Evolutionary conservation across 768 basidiomycete species (phyloP).

Genomic region (Boletus sp.): DNA sequence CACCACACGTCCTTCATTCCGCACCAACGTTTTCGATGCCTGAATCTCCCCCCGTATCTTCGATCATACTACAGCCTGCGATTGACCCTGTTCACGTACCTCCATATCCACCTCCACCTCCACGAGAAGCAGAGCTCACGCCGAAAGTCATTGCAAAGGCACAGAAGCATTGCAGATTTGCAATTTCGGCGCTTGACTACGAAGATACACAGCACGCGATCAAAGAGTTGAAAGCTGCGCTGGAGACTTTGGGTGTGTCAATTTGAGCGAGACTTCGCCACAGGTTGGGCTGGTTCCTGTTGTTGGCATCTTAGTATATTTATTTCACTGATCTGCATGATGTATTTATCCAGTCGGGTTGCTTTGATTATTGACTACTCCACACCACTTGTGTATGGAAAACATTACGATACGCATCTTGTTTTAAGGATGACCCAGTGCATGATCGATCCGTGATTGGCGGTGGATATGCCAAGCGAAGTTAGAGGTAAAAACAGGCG

Average conservation of each 20-base stretch:
- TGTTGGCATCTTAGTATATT: slow-evolving; percentile 1
- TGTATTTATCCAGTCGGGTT: background rate
- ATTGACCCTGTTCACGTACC: slow-evolving; percentile 10
- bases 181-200: slow-evolving; percentile 93
- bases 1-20: slow-evolving; percentile 10
- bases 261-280: background rate
- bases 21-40: slow-evolving; percentile 9
- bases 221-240: slow-evolving; percentile 75
- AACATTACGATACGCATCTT: slow-evolving; percentile 2
- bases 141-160: slow-evolving; percentile 64
- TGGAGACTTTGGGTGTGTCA: slow-evolving; percentile 61
- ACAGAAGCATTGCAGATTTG: slow-evolving; percentile 91
- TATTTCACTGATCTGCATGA: background rate
- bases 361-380: background rate
- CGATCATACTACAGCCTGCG: background rate
- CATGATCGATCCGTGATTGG: background rate
- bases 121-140: slow-evolving; percentile 46
- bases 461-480: background rate
- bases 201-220: slow-evolving; percentile 87
- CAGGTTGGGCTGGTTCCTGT: slow-evolving; percentile 3
- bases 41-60: slow-evolving; percentile 17
- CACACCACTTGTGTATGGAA: background rate
- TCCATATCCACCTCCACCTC: slow-evolving; percentile 21
- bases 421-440: slow-evolving; percentile 1
- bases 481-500: background rate